A percentile compares a stretch with the other conserved stretches of the same genome.
phyloP scores from a whole-genome alignment of 257 asterid genomes.

The Knoxia roxburghii region DNA sequence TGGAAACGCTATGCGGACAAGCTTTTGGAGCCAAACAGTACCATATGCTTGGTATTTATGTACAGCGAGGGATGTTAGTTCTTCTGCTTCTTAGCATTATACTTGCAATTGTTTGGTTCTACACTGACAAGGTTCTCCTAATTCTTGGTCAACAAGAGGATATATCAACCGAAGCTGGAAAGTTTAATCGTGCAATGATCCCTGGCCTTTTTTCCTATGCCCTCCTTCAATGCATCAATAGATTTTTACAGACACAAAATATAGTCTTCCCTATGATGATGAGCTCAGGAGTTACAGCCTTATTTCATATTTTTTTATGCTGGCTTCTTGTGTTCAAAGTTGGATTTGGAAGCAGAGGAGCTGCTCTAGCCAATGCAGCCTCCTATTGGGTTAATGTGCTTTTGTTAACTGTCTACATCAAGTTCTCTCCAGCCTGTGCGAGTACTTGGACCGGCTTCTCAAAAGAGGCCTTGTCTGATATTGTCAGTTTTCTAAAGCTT shows the following conservation, averaged over 20 bases:
- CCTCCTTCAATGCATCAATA: constrained; percentile 47
- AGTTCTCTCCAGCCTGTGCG: constrained; percentile 37
- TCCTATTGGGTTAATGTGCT: constrained; percentile 58
- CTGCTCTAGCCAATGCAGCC: constrained; percentile 54
- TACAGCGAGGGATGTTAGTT: constrained; percentile 46
- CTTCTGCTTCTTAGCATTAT: constrained; percentile 35
- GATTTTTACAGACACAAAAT: constrained; percentile 58
- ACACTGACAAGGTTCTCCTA: constrained; percentile 43
- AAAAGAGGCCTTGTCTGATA: constrained; percentile 35
- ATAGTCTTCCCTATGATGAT: constrained; percentile 56
- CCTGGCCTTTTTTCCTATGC: constrained; percentile 54
- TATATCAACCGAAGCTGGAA: constrained; percentile 50
- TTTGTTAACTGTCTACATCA: constrained; percentile 35
- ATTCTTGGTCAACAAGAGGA: constrained; percentile 47
- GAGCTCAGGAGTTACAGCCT: constrained; percentile 39
- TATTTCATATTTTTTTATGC: constrained; percentile 43
- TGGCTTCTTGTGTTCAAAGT: constrained; percentile 45
- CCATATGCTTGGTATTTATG: constrained; percentile 45
- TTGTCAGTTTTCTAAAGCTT: constrained; percentile 39
- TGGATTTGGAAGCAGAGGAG: constrained; percentile 45
- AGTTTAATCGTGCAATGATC: constrained; percentile 54
- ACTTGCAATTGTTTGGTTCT: constrained; percentile 48
- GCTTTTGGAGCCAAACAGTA: constrained; percentile 59
- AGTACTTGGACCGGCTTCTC: constrained; percentile 51
- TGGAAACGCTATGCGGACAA: constrained; percentile 66